phyloP scores from a whole-genome alignment of 2,329 filamentous ascomycete species.

The Diaporthe batatas region DNA sequence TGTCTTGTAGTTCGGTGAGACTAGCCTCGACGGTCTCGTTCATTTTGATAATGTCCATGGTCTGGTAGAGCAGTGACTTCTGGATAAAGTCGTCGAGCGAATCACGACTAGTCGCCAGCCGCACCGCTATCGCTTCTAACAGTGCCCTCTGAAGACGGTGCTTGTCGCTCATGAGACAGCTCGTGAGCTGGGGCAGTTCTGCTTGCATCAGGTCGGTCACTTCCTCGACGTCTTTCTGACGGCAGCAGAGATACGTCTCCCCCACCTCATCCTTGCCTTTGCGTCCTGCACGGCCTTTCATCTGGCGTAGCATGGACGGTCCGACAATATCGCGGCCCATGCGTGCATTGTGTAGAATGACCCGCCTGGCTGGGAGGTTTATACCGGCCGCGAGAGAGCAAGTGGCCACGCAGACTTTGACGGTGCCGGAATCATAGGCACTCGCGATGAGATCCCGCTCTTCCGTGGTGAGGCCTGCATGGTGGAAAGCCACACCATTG shows the following conservation, averaged over 20 bases:
- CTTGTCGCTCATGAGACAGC: conserved; percentile 76
- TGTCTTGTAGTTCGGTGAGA: conserved; percentile 67
- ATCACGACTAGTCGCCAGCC: conserved; percentile 74
- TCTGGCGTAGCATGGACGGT: conserved; percentile 83
- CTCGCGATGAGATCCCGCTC: conserved; percentile 79
- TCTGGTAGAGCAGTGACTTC: conserved; percentile 75
- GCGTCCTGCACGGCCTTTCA: conserved; percentile 82
- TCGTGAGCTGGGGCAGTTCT: conserved; percentile 77
- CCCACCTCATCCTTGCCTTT: conserved; percentile 84
- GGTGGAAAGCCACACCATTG: conserved; percentile 80
- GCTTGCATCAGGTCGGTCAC: conserved; percentile 79
- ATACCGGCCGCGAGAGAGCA: conserved; percentile 88
- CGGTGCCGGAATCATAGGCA: conserved; percentile 76
- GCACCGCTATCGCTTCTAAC: conserved; percentile 77
- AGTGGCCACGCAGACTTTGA: conserved; percentile 81
- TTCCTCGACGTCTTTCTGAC: conserved; percentile 75
- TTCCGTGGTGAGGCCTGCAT: conserved; percentile 79
- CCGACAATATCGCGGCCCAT: conserved; percentile 85
- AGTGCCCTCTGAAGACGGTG: conserved; percentile 78
- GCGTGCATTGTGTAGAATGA: conserved; percentile 80
- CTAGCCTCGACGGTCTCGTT: conserved; percentile 69
- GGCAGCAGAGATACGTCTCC: conserved; percentile 83
- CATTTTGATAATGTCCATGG: conserved; percentile 63
- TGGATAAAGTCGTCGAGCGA: conserved; percentile 77
- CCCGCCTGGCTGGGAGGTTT: conserved; percentile 79